phyloP scores from a whole-genome alignment of 2,329 filamentous ascomycete genomes.

The Pestalotiopsis sp. region DNA sequence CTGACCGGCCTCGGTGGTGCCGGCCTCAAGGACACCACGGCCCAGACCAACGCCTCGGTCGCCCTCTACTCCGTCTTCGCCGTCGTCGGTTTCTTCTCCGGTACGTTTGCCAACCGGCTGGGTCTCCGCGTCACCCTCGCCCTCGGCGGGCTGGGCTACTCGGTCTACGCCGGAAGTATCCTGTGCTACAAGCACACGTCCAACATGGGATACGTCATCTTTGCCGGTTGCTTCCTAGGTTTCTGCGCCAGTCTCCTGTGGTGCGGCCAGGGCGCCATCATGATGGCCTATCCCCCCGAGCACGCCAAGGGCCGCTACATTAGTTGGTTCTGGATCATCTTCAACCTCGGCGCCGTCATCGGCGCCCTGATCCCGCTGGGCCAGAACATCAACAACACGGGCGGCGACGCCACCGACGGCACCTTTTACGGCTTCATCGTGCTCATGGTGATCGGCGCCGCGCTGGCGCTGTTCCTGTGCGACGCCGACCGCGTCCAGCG shows the following conservation, averaged over 20 bases:
- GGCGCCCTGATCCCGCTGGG: constrained; percentile 77
- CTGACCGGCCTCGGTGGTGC: constrained; percentile 67
- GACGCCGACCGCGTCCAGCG: constrained; percentile 70
- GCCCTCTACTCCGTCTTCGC: constrained; percentile 55
- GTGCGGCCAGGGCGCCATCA: constrained; percentile 82
- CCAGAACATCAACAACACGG: constrained; percentile 66
- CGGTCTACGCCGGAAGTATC: constrained; percentile 72
- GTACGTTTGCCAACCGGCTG: constrained; percentile 77
- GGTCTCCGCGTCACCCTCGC: constrained; percentile 70
- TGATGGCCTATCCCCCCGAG: constrained; percentile 89
- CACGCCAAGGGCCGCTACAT: constrained; percentile 85
- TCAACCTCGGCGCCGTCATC: constrained; percentile 89
- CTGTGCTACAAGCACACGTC: constrained; percentile 70
- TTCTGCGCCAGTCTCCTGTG: constrained; percentile 80
- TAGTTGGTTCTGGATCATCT: constrained; percentile 92
- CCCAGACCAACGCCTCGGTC: constrained; percentile 60
- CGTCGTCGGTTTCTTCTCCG: constrained; percentile 70
- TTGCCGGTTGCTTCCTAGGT: constrained; percentile 76
- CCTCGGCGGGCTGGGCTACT: constrained; percentile 77
- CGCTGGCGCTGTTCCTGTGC: constrained; percentile 62
- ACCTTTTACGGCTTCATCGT: constrained; percentile 79
- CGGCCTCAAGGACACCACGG: constrained; percentile 59
- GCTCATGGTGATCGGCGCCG: constrained; percentile 68
- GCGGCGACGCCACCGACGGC: constrained; percentile 59
- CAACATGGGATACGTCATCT: constrained; percentile 73